Evolutionary conservation across 179 eudicot genomes (phyloP).

Genomic region (Beta macrorhiza): DNA sequence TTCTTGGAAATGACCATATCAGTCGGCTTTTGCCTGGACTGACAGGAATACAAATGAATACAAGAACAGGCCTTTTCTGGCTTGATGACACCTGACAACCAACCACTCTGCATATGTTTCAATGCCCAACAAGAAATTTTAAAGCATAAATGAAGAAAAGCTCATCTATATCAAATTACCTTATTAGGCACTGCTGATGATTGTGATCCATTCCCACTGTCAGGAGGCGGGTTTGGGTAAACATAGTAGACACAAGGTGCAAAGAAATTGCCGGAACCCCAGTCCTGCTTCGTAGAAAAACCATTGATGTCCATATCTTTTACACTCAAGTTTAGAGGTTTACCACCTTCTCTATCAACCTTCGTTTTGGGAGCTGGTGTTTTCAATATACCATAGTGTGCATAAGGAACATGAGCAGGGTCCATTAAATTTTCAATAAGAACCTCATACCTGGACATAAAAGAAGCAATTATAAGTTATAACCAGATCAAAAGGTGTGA

Average conservation of each 20-base stretch:
- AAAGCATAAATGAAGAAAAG: background rate
- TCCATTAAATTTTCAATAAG: slow-evolving; percentile 87
- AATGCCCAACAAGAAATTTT: background rate
- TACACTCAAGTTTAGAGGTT: slow-evolving; percentile 35
- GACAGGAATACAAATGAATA: slow-evolving; percentile 72
- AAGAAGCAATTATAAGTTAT: background rate
- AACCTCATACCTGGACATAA: slow-evolving; percentile 58
- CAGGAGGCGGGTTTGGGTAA: slow-evolving; percentile 25
- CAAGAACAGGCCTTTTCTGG: slow-evolving; percentile 24
- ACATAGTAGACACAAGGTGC: slow-evolving; percentile 67
- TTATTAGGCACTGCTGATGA: slow-evolving; percentile 32
- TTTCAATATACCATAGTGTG: slow-evolving; percentile 72
- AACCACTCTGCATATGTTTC: background rate
- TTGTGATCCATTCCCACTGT: slow-evolving; percentile 26
- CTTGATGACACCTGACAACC: slow-evolving; percentile 36
- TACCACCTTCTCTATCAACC: slow-evolving; percentile 86
- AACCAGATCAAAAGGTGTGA: background rate
- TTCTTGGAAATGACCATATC: slow-evolving; percentile 65
- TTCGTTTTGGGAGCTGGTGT: slow-evolving; percentile 39
- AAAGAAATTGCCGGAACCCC: slow-evolving; percentile 43
- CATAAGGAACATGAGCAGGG: slow-evolving; percentile 91
- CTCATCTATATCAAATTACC: slow-evolving; percentile 25
- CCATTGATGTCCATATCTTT: slow-evolving; percentile 46
- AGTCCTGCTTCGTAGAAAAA: slow-evolving; percentile 49
- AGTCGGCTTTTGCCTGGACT: slow-evolving; percentile 90